Base-by-base conservation (phyloP, 768 basidiomycete genomes). In the Cystofilobasidium bisporidii region DNA sequence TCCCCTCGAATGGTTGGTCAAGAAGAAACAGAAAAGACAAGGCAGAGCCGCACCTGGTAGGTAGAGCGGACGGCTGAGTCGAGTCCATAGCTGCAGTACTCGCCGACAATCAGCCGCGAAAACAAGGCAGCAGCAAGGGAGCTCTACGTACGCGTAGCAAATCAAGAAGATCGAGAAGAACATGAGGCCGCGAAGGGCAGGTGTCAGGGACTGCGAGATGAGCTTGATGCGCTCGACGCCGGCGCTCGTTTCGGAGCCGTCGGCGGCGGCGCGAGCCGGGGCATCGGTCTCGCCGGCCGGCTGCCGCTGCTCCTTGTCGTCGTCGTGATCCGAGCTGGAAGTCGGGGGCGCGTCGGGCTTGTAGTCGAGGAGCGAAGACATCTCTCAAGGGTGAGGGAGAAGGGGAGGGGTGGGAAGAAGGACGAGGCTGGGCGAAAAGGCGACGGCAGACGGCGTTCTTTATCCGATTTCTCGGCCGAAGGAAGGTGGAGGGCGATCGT, bases 141-240 rank as follows among this genome's bases (percentile, higher is more conserved):
- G 70, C 22, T 22, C 3, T 22, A 61, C 74, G 48, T 64, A 76
- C 67, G 38, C 69, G 64, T 74, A 75, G 26, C 75, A 72, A n/a
- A 76, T 71, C 28, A 76, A 63, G 71, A 76, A 76, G 48, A 73
- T 63, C 1, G 71, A 70, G n/a, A 72, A 22, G 69, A 75, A 75
- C 26, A 76, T 65, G 48, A 28, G 22, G 8, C 4, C 53, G 3
- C 28, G 17, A 5, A 56, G 53, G 11, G 28, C 53, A 14, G 53
- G 53, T 30, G 53, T 56, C 9, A 56, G 8, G 3, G 28, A 56
- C 26, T 53, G 50, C 50, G 50, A 53, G 28, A 53, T 30, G 50
- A 53, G 50, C 24, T 53, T 53, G 28, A 53, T 53, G 24, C 50
- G n/a, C 50, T 53, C 50, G 11, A 53, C 50, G 11, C 50, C 50